Conservation (phyloP, 2,329 filamentous ascomycete species). For the Alternaria longipes region DNA sequence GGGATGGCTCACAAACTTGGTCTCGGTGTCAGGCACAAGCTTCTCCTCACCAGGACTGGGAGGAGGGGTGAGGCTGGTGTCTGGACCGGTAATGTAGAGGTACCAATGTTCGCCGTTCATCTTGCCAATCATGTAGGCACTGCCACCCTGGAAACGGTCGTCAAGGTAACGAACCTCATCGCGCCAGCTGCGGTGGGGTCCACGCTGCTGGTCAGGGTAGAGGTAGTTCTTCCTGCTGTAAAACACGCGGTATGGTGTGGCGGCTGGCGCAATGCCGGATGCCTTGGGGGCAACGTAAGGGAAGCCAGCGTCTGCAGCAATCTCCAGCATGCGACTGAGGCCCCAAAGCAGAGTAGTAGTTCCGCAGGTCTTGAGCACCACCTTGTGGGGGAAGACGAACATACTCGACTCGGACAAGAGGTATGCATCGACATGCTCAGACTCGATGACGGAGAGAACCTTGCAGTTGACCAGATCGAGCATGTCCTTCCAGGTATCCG, state of each 20-base stretch:
- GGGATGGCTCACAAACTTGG: slow-evolving; percentile 67
- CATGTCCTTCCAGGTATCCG: slow-evolving; percentile 94
- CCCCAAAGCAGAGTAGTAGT: slow-evolving; percentile 93
- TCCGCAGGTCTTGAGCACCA: slow-evolving; percentile 97
- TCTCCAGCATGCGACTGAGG: slow-evolving; percentile 88
- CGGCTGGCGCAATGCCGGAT: slow-evolving; percentile 75
- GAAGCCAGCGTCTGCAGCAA: slow-evolving; percentile 92
- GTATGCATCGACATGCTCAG: slow-evolving; percentile 94
- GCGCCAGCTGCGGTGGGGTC: slow-evolving; percentile 96
- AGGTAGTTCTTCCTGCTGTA: slow-evolving; percentile 99
- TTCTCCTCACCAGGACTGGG: slow-evolving; percentile 69
- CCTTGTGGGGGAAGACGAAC: slow-evolving; percentile 99
- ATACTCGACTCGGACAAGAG: slow-evolving; percentile 98
- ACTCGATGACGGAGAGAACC: slow-evolving; percentile 91
- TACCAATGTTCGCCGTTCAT: slow-evolving; percentile 99
- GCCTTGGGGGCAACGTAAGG: slow-evolving; percentile 76
- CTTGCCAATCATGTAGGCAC: slow-evolving; percentile 99
- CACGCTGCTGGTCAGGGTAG: slow-evolving; percentile 91
- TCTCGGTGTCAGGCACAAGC: slow-evolving; percentile 62
- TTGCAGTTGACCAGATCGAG: slow-evolving; percentile 98
- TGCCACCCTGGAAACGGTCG: slow-evolving; percentile 88
- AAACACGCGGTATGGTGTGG: slow-evolving; percentile 93
- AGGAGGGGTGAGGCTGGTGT: slow-evolving; percentile 80
- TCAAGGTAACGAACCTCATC: slow-evolving; percentile 94
- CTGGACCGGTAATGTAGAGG: slow-evolving; percentile 91